phyloP scores from a whole-genome alignment of 1,284 basidiomycete species.

The Abortiporus biennis region DNA sequence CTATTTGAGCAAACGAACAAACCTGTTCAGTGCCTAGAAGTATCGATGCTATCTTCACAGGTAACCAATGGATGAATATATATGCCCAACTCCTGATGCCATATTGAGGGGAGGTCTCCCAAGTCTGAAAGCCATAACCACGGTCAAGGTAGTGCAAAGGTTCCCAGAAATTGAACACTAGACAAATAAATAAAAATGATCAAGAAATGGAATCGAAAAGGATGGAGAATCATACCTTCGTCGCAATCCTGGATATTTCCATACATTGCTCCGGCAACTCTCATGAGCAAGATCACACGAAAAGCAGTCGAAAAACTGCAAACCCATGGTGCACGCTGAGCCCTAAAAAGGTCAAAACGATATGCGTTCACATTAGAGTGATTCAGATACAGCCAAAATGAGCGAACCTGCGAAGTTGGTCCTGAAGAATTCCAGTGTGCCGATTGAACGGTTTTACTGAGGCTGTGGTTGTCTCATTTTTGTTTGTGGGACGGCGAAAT shows the following conservation, averaged over 20 bases:
- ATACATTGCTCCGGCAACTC: constrained; percentile 90
- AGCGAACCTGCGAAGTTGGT: constrained; percentile 62
- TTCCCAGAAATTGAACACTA: constrained; percentile 99
- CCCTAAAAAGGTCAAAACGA: constrained; percentile 28
- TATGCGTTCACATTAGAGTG: not conserved
- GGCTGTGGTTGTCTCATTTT: constrained; percentile 26
- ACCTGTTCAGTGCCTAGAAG: constrained; percentile 27
- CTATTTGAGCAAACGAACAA: constrained; percentile 2
- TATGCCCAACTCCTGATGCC: constrained; percentile 95
- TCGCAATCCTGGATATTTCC: constrained; percentile 96
- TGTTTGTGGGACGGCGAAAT: constrained; percentile 45
- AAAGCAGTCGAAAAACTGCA: constrained; percentile 82
- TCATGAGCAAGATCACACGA: constrained; percentile 76
- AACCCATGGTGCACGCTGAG: constrained; percentile 73
- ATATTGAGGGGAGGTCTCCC: constrained; percentile 92
- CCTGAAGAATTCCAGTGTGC: constrained; percentile 68
- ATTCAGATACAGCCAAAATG: not conserved
- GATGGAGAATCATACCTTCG: constrained; percentile 60
- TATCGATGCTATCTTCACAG: constrained; percentile 30
- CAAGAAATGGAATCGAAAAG: constrained; percentile 1
- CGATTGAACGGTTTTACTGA: constrained; percentile 32
- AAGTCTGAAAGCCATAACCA: constrained; percentile 92
- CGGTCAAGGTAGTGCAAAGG: constrained; percentile 87
- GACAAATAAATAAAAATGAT: constrained; percentile 8
- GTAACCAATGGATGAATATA: constrained; percentile 68